phyloP scores from a whole-genome alignment of 805 yeast genomes.

The Metschnikowia kofuensis region DNA sequence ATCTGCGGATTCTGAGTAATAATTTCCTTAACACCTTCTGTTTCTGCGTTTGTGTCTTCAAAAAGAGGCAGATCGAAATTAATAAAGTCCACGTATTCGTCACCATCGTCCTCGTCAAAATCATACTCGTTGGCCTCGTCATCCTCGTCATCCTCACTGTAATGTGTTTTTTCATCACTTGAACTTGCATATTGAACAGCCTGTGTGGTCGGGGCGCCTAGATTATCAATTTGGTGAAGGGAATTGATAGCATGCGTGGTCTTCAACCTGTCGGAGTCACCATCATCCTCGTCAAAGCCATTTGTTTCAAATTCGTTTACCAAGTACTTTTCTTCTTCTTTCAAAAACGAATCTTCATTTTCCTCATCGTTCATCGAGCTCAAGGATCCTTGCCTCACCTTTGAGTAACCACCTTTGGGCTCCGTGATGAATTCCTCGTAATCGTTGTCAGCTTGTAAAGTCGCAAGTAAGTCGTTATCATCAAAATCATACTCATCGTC shows the following conservation, averaged over 20 bases:
- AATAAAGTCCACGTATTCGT: conserved; percentile 39
- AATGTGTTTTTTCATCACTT: conserved; percentile 26
- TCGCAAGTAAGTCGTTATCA: conserved; percentile 45
- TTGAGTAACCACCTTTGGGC: conserved; percentile 2
- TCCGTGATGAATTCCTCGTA: conserved; percentile 32
- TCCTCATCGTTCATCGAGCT: conserved; percentile 35
- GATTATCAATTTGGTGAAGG: conserved; percentile 13
- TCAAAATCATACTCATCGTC: conserved; percentile 67
- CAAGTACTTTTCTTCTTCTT: conserved; percentile 44
- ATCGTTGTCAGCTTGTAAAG: conserved; percentile 46
- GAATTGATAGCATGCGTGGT: conserved; percentile 17
- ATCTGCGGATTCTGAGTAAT: conserved; percentile 6
- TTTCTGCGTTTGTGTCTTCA: conserved; percentile 14
- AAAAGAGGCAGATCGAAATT: conserved; percentile 35
- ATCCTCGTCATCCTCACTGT: conserved; percentile 32
- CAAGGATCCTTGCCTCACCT: conserved; percentile 26
- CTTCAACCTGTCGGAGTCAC: conserved; percentile 23
- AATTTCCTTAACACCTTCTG: conserved; percentile 6
- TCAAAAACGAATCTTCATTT: conserved; percentile 35
- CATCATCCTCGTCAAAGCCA: conserved; percentile 46
- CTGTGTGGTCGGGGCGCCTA: conserved; percentile 26
- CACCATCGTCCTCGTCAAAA: conserved; percentile 30
- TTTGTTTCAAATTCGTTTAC: conserved; percentile 46
- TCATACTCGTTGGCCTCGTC: conserved; percentile 16
- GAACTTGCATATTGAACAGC: conserved; percentile 41